phyloP scores from a whole-genome alignment of 805 yeast genomes.

The Saccharomyces kudriavzevii region DNA sequence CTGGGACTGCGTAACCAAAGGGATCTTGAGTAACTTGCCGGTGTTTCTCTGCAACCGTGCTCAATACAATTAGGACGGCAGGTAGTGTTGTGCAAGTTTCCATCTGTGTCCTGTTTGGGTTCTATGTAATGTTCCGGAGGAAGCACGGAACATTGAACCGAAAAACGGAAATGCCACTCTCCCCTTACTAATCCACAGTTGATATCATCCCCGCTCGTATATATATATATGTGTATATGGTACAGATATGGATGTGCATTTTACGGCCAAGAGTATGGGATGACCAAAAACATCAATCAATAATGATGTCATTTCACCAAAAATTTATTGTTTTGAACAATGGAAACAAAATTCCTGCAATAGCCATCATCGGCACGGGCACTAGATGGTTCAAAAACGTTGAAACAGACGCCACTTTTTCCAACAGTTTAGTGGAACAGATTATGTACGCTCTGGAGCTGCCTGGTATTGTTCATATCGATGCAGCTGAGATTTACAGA shows the following conservation, averaged over 20 bases:
- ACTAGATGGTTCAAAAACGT: slow-evolving; percentile 44
- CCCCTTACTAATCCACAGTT: neutral
- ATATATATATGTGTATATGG: neutral
- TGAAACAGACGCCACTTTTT: slow-evolving; percentile 21
- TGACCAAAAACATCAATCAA: neutral
- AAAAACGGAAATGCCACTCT: neutral
- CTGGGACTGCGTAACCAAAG: neutral
- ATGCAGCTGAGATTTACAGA: slow-evolving; percentile 49
- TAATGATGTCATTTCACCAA: slow-evolving; percentile 16
- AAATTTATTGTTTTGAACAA: slow-evolving; percentile 28
- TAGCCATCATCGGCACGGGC: slow-evolving; percentile 53
- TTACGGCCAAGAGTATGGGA: too few species aligned
- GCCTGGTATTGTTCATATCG: slow-evolving; percentile 48
- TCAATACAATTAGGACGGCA: neutral
- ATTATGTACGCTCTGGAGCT: slow-evolving; percentile 28
- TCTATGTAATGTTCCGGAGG: neutral
- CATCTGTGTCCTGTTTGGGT: neutral
- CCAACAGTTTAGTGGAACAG: slow-evolving; percentile 29
- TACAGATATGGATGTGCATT: neutral
- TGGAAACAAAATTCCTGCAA: slow-evolving; percentile 37
- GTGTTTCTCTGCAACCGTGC: neutral
- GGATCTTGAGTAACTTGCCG: neutral
- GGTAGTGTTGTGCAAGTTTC: neutral
- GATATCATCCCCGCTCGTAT: neutral
- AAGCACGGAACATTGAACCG: neutral